Percentiles rank a stretch among this genome's conserved stretches.
Conservation (phyloP, 78 protist species). For the Tieghemostelium lacteum region DNA sequence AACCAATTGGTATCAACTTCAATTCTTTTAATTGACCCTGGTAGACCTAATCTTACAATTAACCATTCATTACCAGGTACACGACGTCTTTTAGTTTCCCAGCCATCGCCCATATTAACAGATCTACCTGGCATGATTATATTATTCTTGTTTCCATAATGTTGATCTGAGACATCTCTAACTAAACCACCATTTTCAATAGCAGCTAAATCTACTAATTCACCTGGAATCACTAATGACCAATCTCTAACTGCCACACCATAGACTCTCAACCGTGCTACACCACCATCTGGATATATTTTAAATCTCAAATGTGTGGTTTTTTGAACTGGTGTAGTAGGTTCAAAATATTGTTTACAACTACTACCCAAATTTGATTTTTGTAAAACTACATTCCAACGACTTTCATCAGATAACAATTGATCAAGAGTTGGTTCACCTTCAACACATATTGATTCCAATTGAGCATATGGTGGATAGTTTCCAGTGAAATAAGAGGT, state of each 20-base stretch:
- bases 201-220: conserved; percentile 78
- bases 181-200: conserved; percentile 84
- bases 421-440: conserved; percentile 24
- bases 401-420: not conserved
- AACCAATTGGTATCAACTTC: conserved; percentile 89
- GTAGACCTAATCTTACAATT: conserved; percentile 67
- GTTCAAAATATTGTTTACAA: conserved; percentile 53
- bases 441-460: conserved; percentile 73
- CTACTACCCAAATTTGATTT: conserved; percentile 45
- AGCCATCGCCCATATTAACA: conserved; percentile 91
- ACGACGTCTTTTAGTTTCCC: conserved; percentile 86
- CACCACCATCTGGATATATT: conserved; percentile 89
- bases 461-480: conserved; percentile 84
- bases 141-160: conserved; percentile 86
- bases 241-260: conserved; percentile 64
- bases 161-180: conserved; percentile 56
- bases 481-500: conserved; percentile 91
- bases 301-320: conserved; percentile 86
- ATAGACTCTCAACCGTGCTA: conserved; percentile 84
- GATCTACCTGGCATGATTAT: conserved; percentile 88
- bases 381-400: conserved; percentile 73
- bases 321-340: not conserved
- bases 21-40: conserved; percentile 46
- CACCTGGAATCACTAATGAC: conserved; percentile 58
- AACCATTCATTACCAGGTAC: conserved; percentile 85